Conservation (phyloP, 331 rosid genomes). For the Rosa hybrid region DNA sequence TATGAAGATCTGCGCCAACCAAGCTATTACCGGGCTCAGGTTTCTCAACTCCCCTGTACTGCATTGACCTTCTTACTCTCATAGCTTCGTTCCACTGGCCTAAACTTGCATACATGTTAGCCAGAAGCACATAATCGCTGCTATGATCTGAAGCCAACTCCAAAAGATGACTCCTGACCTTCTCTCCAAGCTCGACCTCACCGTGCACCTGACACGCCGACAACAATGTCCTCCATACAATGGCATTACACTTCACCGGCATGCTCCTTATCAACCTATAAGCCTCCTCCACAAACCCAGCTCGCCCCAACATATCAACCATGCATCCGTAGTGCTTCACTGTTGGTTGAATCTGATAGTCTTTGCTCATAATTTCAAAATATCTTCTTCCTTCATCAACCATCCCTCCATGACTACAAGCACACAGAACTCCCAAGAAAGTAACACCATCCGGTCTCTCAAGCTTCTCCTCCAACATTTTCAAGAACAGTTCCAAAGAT, state of each 20-base stretch:
- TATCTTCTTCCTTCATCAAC: slow-evolving; percentile 57
- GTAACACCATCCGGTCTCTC: slow-evolving; percentile 60
- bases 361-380: slow-evolving; percentile 51
- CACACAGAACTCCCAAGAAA: slow-evolving; percentile 69
- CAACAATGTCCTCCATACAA: slow-evolving; percentile 74
- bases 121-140: slow-evolving; percentile 75
- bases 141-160: slow-evolving; percentile 65
- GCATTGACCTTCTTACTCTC: slow-evolving; percentile 59
- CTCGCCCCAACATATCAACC: slow-evolving; percentile 82
- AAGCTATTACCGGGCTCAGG: slow-evolving; percentile 37
- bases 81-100: slow-evolving; percentile 61
- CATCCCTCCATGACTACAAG: slow-evolving; percentile 77
- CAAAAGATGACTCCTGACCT: slow-evolving; percentile 57
- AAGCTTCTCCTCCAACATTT: slow-evolving; percentile 45
- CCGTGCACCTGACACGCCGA: slow-evolving; percentile 68
- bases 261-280: slow-evolving; percentile 49
- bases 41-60: slow-evolving; percentile 29
- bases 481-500: slow-evolving; percentile 50
- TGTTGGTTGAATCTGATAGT: slow-evolving; percentile 53
- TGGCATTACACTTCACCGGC: slow-evolving; percentile 66
- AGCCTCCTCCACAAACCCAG: slow-evolving; percentile 67
- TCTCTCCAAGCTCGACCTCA: slow-evolving; percentile 56
- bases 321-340: slow-evolving; percentile 80
- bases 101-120: slow-evolving; percentile 64
- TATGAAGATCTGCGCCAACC: slow-evolving; percentile 17